phyloP scores from a whole-genome alignment of 345 rosid genomes.

The Aethionema arabicum region DNA sequence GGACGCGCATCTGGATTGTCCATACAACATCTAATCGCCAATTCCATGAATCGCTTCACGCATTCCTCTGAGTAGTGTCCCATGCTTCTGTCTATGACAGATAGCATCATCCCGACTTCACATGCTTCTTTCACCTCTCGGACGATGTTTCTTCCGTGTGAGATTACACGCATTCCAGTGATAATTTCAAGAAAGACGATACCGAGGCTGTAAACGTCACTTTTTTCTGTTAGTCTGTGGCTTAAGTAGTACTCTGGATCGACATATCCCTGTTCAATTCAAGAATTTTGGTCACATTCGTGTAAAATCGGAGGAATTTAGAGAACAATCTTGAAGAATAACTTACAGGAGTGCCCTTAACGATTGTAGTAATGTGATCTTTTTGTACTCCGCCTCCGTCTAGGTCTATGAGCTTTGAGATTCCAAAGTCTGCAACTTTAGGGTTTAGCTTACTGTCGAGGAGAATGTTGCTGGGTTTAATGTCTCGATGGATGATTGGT shows the following conservation, averaged over 20 bases:
- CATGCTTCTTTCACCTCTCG: constrained; percentile 49
- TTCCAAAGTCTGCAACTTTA: constrained; percentile 60
- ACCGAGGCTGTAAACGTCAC: constrained; percentile 56
- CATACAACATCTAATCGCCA: constrained; percentile 46
- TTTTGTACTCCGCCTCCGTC: constrained; percentile 37
- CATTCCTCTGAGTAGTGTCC: constrained; percentile 41
- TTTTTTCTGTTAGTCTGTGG: constrained; percentile 49
- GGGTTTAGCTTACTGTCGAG: constrained; percentile 45
- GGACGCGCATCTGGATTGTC: constrained; percentile 41
- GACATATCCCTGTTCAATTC: constrained; percentile 44
- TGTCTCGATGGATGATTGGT: constrained; percentile 52
- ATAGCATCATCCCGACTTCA: constrained; percentile 42
- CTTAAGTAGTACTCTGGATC: constrained; percentile 56
- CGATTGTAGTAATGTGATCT: constrained; percentile 46
- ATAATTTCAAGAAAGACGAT: constrained; percentile 52
- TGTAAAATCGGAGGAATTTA: not conserved
- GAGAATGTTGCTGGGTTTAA: constrained; percentile 54
- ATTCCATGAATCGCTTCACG: constrained; percentile 41
- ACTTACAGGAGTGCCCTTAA: constrained; percentile 52
- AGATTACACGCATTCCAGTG: constrained; percentile 50
- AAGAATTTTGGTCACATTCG: not conserved
- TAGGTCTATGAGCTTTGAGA: constrained; percentile 49
- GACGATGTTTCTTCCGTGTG: constrained; percentile 49
- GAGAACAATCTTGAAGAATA: not conserved
- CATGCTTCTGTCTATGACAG: constrained; percentile 47